Conservation (phyloP, 164 flowering plant genomes). For the Aristolochia californica region DNA sequence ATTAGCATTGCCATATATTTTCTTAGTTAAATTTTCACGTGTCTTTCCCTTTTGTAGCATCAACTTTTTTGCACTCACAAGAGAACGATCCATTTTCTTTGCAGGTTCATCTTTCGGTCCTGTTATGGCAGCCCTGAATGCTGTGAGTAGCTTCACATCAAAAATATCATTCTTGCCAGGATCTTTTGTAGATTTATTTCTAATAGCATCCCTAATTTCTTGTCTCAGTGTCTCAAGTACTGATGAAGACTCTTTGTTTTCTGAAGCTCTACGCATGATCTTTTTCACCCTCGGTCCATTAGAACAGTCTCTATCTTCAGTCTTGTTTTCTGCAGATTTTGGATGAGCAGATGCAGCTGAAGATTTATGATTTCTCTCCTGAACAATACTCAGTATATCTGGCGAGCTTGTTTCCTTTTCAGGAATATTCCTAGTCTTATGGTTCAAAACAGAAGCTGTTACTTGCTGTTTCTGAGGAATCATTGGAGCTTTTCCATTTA, state of each 20-base stretch:
- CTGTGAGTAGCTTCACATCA: slow-evolving; percentile 80
- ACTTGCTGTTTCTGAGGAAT: slow-evolving; percentile 4
- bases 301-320: slow-evolving; percentile 32
- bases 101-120: slow-evolving; percentile 44
- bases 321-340: slow-evolving; percentile 15
- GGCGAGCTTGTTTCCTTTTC: slow-evolving; percentile 18
- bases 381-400: slow-evolving; percentile 63
- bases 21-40: slow-evolving; percentile 85
- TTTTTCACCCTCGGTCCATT: slow-evolving; percentile 79
- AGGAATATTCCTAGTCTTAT: slow-evolving; percentile 12
- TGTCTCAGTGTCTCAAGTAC: slow-evolving; percentile 60
- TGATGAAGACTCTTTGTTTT: slow-evolving; percentile 50
- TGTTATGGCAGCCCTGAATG: slow-evolving; percentile 73
- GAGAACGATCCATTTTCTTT: slow-evolving; percentile 29
- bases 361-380: slow-evolving; percentile 27
- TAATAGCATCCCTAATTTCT: slow-evolving; percentile 81
- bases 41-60: slow-evolving; percentile 76
- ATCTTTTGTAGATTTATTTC: slow-evolving; percentile 45
- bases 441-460: slow-evolving; percentile 10
- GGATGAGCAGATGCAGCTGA: slow-evolving; percentile 12
- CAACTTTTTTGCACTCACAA: slow-evolving; percentile 47
- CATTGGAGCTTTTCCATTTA: slow-evolving; percentile 16
- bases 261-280: slow-evolving; percentile 63
- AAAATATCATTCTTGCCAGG: slow-evolving; percentile 35
- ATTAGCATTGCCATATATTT: slow-evolving; percentile 59